Percentiles rank a stretch among this genome's conserved stretches.
Evolutionary conservation across 2,329 filamentous ascomycete species (phyloP).

Genomic region (Metarhizium guizhouense): DNA sequence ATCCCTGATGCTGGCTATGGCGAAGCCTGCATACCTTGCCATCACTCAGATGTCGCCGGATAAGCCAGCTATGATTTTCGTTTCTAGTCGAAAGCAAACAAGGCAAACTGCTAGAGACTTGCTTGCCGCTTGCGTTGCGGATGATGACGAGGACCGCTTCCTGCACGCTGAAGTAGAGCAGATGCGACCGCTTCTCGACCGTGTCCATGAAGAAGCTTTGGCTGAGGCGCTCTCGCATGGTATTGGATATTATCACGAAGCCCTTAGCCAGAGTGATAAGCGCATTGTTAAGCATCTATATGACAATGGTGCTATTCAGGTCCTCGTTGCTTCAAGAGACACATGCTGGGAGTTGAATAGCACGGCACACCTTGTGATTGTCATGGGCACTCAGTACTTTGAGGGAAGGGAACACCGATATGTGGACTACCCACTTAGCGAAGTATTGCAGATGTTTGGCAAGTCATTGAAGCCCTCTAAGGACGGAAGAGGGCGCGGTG

Average conservation of each 20-base stretch:
- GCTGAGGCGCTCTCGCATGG: slow-evolving; percentile 87
- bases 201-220: slow-evolving; percentile 77
- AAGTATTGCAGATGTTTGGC: slow-evolving; percentile 96
- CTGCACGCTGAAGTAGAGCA: slow-evolving; percentile 77
- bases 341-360: slow-evolving; percentile 93
- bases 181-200: slow-evolving; percentile 70
- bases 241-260: slow-evolving; percentile 96
- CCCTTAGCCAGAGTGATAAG: slow-evolving; percentile 79
- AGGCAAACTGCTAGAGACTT: slow-evolving; percentile 80
- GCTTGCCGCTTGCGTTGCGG: slow-evolving; percentile 75
- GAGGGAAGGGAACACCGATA: slow-evolving; percentile 96
- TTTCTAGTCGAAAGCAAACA: slow-evolving; percentile 88
- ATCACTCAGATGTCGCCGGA: slow-evolving; percentile 82
- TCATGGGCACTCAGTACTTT: slow-evolving; percentile 98
- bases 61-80: slow-evolving; percentile 85
- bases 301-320: slow-evolving; percentile 79
- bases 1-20: slow-evolving; percentile 97
- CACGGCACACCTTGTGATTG: slow-evolving; percentile 80
- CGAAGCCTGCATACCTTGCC: slow-evolving; percentile 82
- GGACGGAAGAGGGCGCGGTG: slow-evolving; percentile 76
- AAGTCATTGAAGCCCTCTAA: slow-evolving; percentile 73
- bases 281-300: slow-evolving; percentile 90
- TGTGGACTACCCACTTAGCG: slow-evolving; percentile 88
- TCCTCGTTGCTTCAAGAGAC: slow-evolving; percentile 68
- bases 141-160: slow-evolving; percentile 91